A percentile compares a stretch with the other conserved stretches of the same genome.
Evolutionary conservation across 257 asterid genomes (phyloP).

Genomic region (Jaltomata sinuosa): DNA sequence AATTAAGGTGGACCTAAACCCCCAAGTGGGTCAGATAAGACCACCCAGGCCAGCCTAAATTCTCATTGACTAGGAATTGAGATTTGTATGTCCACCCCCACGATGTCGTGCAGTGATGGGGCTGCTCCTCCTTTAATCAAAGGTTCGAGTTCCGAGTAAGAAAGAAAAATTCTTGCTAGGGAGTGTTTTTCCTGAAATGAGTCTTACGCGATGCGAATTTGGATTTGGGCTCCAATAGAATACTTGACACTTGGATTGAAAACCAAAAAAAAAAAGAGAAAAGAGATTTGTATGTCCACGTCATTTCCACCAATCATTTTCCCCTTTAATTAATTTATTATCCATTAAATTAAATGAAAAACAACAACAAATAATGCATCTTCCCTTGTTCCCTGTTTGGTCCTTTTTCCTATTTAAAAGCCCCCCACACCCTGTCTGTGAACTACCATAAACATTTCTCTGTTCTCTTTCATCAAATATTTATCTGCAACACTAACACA

Average conservation of each 20-base stretch:
- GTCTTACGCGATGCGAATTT: too few relatives aligned
- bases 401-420: background rate
- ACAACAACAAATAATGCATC: background rate
- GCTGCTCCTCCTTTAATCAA: too few relatives aligned
- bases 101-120: too few relatives aligned
- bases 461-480: background rate
- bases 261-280: too few relatives aligned
- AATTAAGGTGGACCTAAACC: background rate
- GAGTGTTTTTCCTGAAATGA: too few relatives aligned
- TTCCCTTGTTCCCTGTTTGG: background rate
- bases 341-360: background rate
- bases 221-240: too few relatives aligned
- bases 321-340: too few relatives aligned
- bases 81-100: conserved; percentile 1
- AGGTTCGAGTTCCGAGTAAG: too few relatives aligned
- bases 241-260: too few relatives aligned
- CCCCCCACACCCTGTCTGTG: background rate
- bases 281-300: background rate
- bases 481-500: background rate
- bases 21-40: background rate
- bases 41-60: background rate
- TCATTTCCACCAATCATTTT: background rate
- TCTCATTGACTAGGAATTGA: background rate
- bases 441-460: background rate
- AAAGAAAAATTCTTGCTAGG: too few relatives aligned